Percentiles rank a stretch among this genome's conserved stretches.
These are phyloP conservation scores for Cladophialophora carrionii DNA, from an alignment of 2,329 filamentous ascomycete genomes.

Conservation along the genomic window DNA sequence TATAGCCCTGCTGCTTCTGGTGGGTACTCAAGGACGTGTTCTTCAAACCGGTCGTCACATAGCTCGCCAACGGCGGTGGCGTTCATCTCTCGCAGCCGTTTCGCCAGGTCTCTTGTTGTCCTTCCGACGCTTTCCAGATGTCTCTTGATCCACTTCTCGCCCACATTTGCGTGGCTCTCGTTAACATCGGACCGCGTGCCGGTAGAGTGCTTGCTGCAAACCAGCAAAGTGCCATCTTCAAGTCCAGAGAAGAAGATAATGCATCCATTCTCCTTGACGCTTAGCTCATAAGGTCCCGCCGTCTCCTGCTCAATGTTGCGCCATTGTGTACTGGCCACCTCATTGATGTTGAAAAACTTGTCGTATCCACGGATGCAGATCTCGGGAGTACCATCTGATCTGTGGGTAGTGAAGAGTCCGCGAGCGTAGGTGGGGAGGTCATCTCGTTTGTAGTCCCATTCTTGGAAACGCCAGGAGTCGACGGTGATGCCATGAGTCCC, in stretches of 20 bases:
- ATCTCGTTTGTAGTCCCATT: constrained; percentile 91
- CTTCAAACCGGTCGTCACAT: constrained; percentile 94
- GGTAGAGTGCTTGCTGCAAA: constrained; percentile 99
- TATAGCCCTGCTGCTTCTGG: constrained; percentile 85
- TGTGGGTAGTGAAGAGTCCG: constrained; percentile 85
- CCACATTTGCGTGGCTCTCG: constrained; percentile 80
- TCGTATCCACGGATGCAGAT: constrained; percentile 92
- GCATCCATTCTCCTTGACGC: constrained; percentile 98
- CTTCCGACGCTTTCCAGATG: constrained; percentile 79
- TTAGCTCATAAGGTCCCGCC: constrained; percentile 87
- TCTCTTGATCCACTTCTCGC: constrained; percentile 77
- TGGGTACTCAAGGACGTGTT: constrained; percentile 90
- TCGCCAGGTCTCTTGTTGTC: constrained; percentile 76
- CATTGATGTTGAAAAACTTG: constrained; percentile 96
- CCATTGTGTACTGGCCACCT: constrained; percentile 84
- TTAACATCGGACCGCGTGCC: constrained; percentile 72
- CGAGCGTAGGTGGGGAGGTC: constrained; percentile 89
- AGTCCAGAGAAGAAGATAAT: constrained; percentile 96
- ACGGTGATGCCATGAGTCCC: constrained; percentile 69
- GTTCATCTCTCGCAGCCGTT: constrained; percentile 75
- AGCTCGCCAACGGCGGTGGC: constrained; percentile 94
- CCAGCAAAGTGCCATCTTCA: constrained; percentile 83
- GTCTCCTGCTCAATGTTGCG: constrained; percentile 74
- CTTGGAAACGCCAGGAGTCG: constrained; percentile 89
- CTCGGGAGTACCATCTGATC: constrained; percentile 66